Evolutionary conservation across 2,329 filamentous ascomycete genomes (phyloP), one percentile per base, ranked within the genome.

Genomic region (Ceratocystis diversiconidia): DNA sequence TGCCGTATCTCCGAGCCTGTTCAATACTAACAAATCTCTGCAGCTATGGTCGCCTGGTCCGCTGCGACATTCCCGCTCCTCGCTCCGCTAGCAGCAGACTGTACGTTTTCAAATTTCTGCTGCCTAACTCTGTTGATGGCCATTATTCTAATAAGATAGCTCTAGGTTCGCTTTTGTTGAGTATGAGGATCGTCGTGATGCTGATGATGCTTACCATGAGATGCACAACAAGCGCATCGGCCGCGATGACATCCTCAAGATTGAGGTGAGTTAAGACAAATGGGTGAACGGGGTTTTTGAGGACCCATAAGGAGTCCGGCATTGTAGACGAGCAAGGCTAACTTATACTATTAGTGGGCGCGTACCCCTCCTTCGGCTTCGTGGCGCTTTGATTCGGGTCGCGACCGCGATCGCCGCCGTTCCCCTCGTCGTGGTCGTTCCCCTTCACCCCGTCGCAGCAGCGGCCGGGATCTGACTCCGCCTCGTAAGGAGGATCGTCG

Each of bases 181-280:
- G 79, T 99, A 99, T 77, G 94, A 99, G 80, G 95, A 92, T 76
- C 90, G 92, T 72, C 92, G 94, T 72, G 94, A 99, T 81, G 92
- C 94, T 69, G 94, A 99, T 76, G 94, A 99, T 79, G 94, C 94
- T 61, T 99, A 99, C 75, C 90, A 99, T 76, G 94, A 99, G 79
- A 99, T 99, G 94, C 94, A 99, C 75, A 97, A 97, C 81, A 96
- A 96, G 85, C 90, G 92, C 70, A 91, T 99, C 71, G 92, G 91
- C 61, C 88, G 92, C 69, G 94, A 99, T 74, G 94, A 99, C 73
- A 79, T 96, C 68, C 76, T 99, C 79, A 99, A 99, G 80, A 97
- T 99, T 70, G 94, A 99, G 84, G 94, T 96, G 78, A 71, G 83
- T 43, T 61, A 5, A 41, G 36, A 15, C 36, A 15, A 12, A 5